Evolutionary conservation across 257 asterid genomes (phyloP), one percentile per base, ranked within the genome.

Genomic region (Solanum rostratum): DNA sequence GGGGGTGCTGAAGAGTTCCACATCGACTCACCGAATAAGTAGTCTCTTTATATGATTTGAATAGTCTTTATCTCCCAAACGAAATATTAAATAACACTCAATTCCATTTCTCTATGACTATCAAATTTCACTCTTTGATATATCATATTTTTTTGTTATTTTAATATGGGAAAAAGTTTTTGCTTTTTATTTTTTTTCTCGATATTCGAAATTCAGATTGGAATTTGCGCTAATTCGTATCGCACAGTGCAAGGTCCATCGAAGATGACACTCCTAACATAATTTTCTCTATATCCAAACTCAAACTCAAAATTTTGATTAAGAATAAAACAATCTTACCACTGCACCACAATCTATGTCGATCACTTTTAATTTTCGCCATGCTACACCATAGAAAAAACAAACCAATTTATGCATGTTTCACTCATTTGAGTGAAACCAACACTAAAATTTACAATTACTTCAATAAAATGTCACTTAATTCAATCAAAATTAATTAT

Each of bases 191-290:
- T 30, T 30, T 30, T 30, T 30, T 30, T 2, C 37, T 2, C 37
- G 37, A 30, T 30, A 30, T 30, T 2, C 4, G 3, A 30, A 30
- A 4, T 30, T 4, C 3, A 30, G 0, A 30, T 30, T 30, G 37
- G 37, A 30, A 30, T 30, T 0, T 30, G 3, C 4, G 3, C 37
- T 2, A 30, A 30, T 30, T 30, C 0, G 37, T 0, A 30, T 30
- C 37, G 37, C 3, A 2, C 37, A 30, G 37, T 30, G 37, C 37
- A 33, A 5, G 5, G 0, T 33, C 4, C 37, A 33, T 3, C 4
- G 5, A 0, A 33, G 37, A n/a, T 33, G 37, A 2, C 37, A 1
- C 2, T 33, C 5, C 0, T 5, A 0, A 33, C 37, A 33, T 0
- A 0, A 33, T 33, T 33, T 33, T 33, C 4, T 33, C 5, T 0